Base-by-base conservation (phyloP, 495 filamentous ascomycete genomes). In the Pseudomonodictys pantanalensis region DNA sequence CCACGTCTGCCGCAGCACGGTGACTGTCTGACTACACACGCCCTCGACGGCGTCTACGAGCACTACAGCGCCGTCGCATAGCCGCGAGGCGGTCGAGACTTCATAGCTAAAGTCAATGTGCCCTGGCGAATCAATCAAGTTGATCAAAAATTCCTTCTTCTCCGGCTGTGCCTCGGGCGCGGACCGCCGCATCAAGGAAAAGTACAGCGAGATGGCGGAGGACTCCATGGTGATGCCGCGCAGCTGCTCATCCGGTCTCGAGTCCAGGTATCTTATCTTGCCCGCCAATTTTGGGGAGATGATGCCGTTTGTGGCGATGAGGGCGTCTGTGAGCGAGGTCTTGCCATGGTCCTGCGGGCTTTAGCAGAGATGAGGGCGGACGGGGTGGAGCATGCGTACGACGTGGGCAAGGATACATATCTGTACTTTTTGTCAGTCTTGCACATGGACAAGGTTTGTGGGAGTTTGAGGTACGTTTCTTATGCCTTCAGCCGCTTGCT, bases 151-250 rank as follows among this genome's bases (percentile, higher is more conserved):
- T 69, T 97, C 92, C 66, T 89, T 87, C 12, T 84, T 78, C 52
- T 83, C 79, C 0, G 89, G 89, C 22, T 79, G 66, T 9, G 83
- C 83, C 4, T 93, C 87, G 11, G 86, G 83, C 9, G 81, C 74
- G 35, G 83, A 72, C 51, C 88, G 81, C 25, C 85, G 84, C 46
- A 92, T 76, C 80, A 99, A 89, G 24, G 91, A 92, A 75, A 99
- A 97, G 77, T 89, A 93, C 46, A 99, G 77, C 3, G 95, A 97
- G 58, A 99, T 99, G 52, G 93, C 93, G 15, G 92, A 97, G 0
- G 95, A 97, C 73, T 99, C 93, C 93, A 99, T 99, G 10, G 93
- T 99, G 67, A 99, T 99, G 29, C 93, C 95, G 42, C 93, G 87
- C 8, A 91, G 82, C 76, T 99, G 93, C 74, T 99, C 93, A 76